Percentiles rank a stretch among this genome's conserved stretches.
phyloP scores from a whole-genome alignment of 495 filamentous ascomycete genomes.

The Penicillium pancosmium region DNA sequence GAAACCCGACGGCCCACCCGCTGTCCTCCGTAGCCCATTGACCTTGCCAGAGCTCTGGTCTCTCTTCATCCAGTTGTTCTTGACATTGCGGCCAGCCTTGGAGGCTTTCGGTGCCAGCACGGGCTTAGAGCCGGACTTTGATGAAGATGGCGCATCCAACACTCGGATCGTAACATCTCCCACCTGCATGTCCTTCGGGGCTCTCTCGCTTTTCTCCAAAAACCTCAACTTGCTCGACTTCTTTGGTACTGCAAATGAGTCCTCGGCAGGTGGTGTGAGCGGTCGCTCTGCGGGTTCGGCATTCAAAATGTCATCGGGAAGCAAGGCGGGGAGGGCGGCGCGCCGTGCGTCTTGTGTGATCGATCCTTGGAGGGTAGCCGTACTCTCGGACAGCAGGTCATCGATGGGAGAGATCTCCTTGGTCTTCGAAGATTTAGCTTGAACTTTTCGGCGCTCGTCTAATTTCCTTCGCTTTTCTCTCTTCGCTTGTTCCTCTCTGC shows the following conservation, averaged over 20 bases:
- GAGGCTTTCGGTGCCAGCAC: conserved; percentile 54
- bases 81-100: conserved; percentile 46
- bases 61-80: conserved; percentile 52
- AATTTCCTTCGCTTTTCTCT: conserved; percentile 52
- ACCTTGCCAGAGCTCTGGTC: conserved; percentile 36
- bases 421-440: conserved; percentile 42
- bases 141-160: conserved; percentile 40
- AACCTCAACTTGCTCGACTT: conserved; percentile 53
- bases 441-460: conserved; percentile 50
- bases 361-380: conserved; percentile 46
- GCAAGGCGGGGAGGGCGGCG: conserved; percentile 47
- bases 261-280: conserved; percentile 42
- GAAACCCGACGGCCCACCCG: conserved; percentile 44
- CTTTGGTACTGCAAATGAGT: conserved; percentile 26
- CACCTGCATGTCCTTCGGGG: conserved; percentile 56
- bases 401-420: conserved; percentile 37
- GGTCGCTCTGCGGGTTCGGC: conserved; percentile 45
- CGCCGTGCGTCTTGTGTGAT: conserved; percentile 42
- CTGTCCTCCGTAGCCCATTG: conserved; percentile 45
- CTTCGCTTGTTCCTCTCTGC: conserved; percentile 46
- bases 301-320: conserved; percentile 57
- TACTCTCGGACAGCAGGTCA: conserved; percentile 44
- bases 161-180: conserved; percentile 57
- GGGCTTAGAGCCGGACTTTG: conserved; percentile 34
- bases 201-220: conserved; percentile 52